Evolutionary conservation across 108 stramenopile genomes (phyloP).

Genomic region (Chaetoceros tenuissimus): DNA sequence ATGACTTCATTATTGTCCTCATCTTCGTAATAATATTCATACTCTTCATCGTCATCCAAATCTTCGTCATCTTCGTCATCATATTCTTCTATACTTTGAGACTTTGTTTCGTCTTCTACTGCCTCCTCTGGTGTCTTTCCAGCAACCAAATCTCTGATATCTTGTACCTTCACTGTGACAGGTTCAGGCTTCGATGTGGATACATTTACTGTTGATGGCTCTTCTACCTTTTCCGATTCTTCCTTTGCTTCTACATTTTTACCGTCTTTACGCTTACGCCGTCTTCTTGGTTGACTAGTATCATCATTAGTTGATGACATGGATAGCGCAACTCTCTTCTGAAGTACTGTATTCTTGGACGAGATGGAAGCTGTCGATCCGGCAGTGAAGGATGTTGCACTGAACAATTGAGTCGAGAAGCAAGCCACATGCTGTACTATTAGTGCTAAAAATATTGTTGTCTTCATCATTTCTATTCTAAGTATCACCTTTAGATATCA

Average conservation of each 20-base stretch:
- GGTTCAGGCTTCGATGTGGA: conserved; percentile 9
- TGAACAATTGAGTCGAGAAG: too few species aligned
- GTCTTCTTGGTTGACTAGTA: conserved; percentile 13
- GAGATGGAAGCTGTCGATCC: too few species aligned
- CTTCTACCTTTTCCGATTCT: conserved; percentile 1
- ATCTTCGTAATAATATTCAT: conserved; percentile 39
- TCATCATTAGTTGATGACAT: not conserved
- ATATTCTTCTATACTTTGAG: not conserved
- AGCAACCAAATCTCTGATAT: conserved; percentile 45
- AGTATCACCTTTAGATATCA: too few species aligned
- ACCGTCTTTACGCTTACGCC: conserved; percentile 41
- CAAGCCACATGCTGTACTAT: too few species aligned
- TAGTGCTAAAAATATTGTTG: too few species aligned
- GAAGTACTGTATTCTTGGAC: too few species aligned
- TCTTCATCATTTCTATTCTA: too few species aligned
- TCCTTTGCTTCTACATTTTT: conserved; percentile 7
- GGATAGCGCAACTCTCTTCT: too few species aligned
- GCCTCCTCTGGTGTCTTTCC: conserved; percentile 10
- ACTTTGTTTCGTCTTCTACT: not conserved
- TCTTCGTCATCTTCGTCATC: conserved; percentile 1
- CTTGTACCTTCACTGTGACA: conserved; percentile 43
- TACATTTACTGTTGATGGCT: not conserved
- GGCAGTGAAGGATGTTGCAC: too few species aligned
- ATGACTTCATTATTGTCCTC: conserved; percentile 22
- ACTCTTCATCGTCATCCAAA: conserved; percentile 18